These are phyloP conservation scores for Monosporascus sp. DNA, from an alignment of 2,329 filamentous ascomycete species.

Conservation along the genomic window DNA sequence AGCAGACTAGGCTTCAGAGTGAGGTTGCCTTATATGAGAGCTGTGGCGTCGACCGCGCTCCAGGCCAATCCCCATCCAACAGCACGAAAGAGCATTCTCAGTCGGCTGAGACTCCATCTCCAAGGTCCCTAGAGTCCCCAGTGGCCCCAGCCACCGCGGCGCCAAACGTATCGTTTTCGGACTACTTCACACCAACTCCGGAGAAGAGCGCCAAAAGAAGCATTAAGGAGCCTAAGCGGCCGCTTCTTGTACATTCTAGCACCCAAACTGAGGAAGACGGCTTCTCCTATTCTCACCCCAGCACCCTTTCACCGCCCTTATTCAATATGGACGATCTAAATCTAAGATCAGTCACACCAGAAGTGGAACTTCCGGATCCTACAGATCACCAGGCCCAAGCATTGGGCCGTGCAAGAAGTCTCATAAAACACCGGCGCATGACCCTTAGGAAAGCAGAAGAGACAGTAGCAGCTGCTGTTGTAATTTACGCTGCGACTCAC, in stretches of 20 bases:
- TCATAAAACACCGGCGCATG: constrained; percentile 39
- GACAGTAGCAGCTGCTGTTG: constrained; percentile 46
- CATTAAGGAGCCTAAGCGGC: constrained; percentile 11
- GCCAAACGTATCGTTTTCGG: constrained; percentile 10
- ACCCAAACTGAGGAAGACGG: constrained; percentile 23
- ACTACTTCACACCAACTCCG: constrained; percentile 14
- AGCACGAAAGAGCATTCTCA: background rate
- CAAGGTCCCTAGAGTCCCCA: background rate
- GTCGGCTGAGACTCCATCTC: background rate
- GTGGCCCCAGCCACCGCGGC: background rate
- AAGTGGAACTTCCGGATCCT: constrained; percentile 39
- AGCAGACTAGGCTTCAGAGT: too few species aligned
- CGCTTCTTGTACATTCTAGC: constrained; percentile 19
- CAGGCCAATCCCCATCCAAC: too few species aligned
- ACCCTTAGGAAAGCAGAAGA: constrained; percentile 45
- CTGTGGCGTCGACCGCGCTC: too few species aligned
- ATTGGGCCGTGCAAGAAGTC: constrained; percentile 35
- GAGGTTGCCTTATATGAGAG: too few species aligned
- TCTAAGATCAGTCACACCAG: constrained; percentile 39
- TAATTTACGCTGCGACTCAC: constrained; percentile 47
- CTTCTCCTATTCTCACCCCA: constrained; percentile 2
- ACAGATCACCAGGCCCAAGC: constrained; percentile 32
- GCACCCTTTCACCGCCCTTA: constrained; percentile 12
- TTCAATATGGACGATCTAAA: constrained; percentile 21
- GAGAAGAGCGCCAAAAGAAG: constrained; percentile 11